These are phyloP conservation scores for Colletotrichum caudatum DNA, from an alignment of 2,329 filamentous ascomycete species.

Conservation along the genomic window DNA sequence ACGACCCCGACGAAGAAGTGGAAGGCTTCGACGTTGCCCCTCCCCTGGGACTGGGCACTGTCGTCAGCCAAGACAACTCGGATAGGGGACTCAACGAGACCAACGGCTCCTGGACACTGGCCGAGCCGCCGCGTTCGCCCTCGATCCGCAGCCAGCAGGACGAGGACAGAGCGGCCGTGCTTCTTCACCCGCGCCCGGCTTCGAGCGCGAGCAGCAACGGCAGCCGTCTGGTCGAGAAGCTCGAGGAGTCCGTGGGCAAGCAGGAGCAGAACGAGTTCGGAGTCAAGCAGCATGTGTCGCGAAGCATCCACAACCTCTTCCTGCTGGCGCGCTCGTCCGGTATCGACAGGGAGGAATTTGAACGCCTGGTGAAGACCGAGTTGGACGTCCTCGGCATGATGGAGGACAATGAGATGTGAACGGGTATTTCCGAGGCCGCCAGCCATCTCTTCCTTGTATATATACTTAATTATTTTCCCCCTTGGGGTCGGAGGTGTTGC, in stretches of 20 bases:
- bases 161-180: constrained; percentile 51
- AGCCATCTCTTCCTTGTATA: constrained; percentile 27
- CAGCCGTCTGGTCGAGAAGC: constrained; percentile 70
- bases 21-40: constrained; percentile 50
- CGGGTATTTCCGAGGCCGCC: background rate
- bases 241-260: constrained; percentile 67
- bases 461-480: constrained; percentile 23
- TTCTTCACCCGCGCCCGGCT: constrained; percentile 69
- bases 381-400: constrained; percentile 77
- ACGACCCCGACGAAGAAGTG: constrained; percentile 80
- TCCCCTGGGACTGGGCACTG: constrained; percentile 48
- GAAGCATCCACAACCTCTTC: constrained; percentile 82
- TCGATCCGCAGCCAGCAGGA: constrained; percentile 49
- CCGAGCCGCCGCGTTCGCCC: constrained; percentile 57
- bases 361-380: constrained; percentile 77
- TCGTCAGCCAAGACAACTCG: constrained; percentile 43
- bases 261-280: constrained; percentile 76
- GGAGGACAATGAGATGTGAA: constrained; percentile 62
- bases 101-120: constrained; percentile 58
- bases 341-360: constrained; percentile 81
- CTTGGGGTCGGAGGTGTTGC: constrained; percentile 26
- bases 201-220: constrained; percentile 69
- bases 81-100: constrained; percentile 52
- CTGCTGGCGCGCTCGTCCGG: constrained; percentile 76
- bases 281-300: constrained; percentile 82